Base-by-base conservation (phyloP, 768 basidiomycete species). In the Serendipita sp. region DNA sequence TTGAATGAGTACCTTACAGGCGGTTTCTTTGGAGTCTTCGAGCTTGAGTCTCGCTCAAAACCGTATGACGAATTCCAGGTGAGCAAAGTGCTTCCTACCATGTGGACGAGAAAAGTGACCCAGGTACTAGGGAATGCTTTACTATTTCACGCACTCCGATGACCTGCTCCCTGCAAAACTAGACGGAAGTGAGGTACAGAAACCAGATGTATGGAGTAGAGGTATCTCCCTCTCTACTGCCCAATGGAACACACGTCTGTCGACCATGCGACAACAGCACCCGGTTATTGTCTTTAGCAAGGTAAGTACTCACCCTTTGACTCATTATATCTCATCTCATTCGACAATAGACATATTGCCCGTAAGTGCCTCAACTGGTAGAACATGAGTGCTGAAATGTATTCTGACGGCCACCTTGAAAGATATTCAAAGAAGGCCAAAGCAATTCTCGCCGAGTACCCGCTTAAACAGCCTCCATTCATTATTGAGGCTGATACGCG, bases 221-320 rank as follows among this genome's bases (percentile, higher is more conserved):
- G 34, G 34, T 10, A 30, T 32, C 16, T 35, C 23, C 34, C 35
- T 32, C 28, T 30, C 28, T 10, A 10, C 4, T 35, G 56, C 56
- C 18, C 56, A 60, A 36, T 60, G 56, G 56, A 35, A 34, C 8
- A 35, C 56, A 4, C 56, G 56, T 38, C 56, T 60, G 8, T n/a
- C 56, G 16, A n/a, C 36, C 8, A 60, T 89, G 54, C 75, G 80
- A 44, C 70, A 76, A 16, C 72, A 80, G 36, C 77, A 81, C 68
- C 89, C 89, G 1, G 73, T 91, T 4, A 76, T 91, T 51, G 83
- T 91, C 11, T 90, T 91, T 70, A 90, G 88, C 78, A 91, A 91
- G 78, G 87, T 85, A 64, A 36, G 78, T 73, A 23, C 7, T 18
- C n/a, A 51, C n/a, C 30, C 18, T 51, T 15, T 15, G 38, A 35